Evolutionary conservation across 2,329 filamentous ascomycete species (phyloP).

Genomic region (Amauroascus niger): DNA sequence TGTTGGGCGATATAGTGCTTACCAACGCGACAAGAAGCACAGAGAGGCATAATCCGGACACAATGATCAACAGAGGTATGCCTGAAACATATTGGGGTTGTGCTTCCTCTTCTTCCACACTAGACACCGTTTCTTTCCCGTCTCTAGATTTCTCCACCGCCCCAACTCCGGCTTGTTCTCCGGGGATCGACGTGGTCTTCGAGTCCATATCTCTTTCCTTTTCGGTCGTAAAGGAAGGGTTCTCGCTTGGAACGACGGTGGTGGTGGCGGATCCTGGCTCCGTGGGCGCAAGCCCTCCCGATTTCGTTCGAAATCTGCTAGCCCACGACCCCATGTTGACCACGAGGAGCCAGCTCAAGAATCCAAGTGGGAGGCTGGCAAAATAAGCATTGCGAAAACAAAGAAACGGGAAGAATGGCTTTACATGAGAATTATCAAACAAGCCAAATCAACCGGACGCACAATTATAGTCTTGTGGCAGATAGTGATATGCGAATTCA

Average conservation of each 20-base stretch:
- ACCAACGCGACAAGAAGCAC: too few relatives aligned
- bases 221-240: constrained; percentile 1
- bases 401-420: too few relatives aligned
- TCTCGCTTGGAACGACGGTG: constrained; percentile 7
- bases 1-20: too few relatives aligned
- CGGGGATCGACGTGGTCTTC: not conserved
- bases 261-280: constrained; percentile 3
- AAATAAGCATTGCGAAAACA: not conserved
- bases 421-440: too few relatives aligned
- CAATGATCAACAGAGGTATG: constrained; percentile 14
- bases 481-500: too few relatives aligned
- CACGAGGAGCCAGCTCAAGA: too few relatives aligned
- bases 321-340: constrained; percentile 7
- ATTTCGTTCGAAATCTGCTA: constrained; percentile 4
- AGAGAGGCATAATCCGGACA: constrained; percentile 12
- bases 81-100: constrained; percentile 11
- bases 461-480: too few relatives aligned
- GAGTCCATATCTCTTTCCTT: not conserved
- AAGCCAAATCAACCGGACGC: too few relatives aligned
- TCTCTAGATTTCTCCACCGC: not conserved
- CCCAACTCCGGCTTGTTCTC: not conserved
- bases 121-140: not conserved
- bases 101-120: not conserved
- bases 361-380: not conserved
- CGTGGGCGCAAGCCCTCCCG: not conserved